Evolutionary conservation across 306 rosid genomes (phyloP).

Genomic region (Lagenaria siceraria): DNA sequence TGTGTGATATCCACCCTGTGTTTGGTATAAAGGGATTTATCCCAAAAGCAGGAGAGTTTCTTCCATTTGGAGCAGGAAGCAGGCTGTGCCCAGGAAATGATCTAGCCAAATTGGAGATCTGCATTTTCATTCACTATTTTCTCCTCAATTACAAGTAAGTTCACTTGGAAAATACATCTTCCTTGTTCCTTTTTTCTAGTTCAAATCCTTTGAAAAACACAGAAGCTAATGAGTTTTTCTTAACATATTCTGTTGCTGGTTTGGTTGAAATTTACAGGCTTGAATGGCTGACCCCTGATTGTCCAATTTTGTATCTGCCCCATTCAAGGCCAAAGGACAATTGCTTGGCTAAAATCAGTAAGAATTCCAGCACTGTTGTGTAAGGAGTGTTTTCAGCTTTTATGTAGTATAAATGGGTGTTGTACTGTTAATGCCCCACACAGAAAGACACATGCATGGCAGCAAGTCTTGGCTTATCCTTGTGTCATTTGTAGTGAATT

Average conservation of each 20-base stretch:
- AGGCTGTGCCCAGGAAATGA: slow-evolving; percentile 38
- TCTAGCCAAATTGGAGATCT: slow-evolving; percentile 32
- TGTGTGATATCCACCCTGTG: not conserved
- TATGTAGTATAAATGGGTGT: not conserved
- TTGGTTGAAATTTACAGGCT: slow-evolving; percentile 19
- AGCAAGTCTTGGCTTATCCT: not conserved
- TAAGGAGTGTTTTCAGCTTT: not conserved
- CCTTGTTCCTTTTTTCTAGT: not conserved
- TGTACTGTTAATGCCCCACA: not conserved
- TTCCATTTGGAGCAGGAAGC: slow-evolving; percentile 47
- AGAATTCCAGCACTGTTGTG: not conserved
- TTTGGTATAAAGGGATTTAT: slow-evolving; percentile 14
- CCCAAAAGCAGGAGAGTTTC: slow-evolving; percentile 19
- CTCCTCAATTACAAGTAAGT: slow-evolving; percentile 41
- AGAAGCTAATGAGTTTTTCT: not conserved
- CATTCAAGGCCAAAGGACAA: slow-evolving; percentile 31
- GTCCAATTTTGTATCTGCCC: slow-evolving; percentile 15
- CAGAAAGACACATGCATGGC: not conserved
- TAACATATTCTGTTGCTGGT: not conserved
- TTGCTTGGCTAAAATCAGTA: slow-evolving; percentile 28
- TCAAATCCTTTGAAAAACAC: not conserved
- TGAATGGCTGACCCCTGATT: slow-evolving; percentile 23
- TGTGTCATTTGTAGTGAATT: not conserved
- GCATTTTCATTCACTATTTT: slow-evolving; percentile 35
- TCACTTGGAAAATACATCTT: not conserved